These are phyloP conservation scores for Lactarius indigo DNA, from an alignment of 768 basidiomycete genomes.

Conservation along the genomic window DNA sequence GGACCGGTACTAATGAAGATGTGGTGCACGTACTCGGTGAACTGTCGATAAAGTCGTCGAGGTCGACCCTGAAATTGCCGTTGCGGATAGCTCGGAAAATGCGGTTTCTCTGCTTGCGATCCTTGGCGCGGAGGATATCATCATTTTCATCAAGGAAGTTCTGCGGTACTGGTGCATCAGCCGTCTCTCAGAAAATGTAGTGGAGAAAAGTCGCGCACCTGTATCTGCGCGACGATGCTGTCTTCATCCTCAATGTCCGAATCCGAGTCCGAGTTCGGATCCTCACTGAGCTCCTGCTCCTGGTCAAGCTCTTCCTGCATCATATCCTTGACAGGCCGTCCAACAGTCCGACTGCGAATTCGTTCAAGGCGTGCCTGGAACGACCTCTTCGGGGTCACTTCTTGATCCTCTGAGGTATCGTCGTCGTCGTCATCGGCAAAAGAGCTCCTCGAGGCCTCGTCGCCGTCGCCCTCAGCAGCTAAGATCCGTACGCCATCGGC, in stretches of 20 bases:
- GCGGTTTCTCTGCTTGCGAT: conserved; percentile 50
- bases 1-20: background rate
- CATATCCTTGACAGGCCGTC: conserved; percentile 23
- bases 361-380: conserved; percentile 38
- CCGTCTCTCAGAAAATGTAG: conserved; percentile 1
- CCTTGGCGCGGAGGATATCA: conserved; percentile 41
- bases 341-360: conserved; percentile 31
- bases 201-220: conserved; percentile 21
- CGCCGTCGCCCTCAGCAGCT: background rate
- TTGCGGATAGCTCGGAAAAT: conserved; percentile 58
- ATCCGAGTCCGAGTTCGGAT: background rate
- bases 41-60: conserved; percentile 30
- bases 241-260: conserved; percentile 31
- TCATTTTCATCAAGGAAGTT: conserved; percentile 51
- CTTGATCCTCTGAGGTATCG: conserved; percentile 36
- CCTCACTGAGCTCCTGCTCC: background rate
- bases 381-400: conserved; percentile 34
- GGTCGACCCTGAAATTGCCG: conserved; percentile 43
- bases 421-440: conserved; percentile 26
- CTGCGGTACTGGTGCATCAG: conserved; percentile 8
- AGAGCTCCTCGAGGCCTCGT: background rate
- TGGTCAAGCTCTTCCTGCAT: conserved; percentile 23
- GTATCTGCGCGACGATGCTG: conserved; percentile 31
- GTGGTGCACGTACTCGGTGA: conserved; percentile 49
- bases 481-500: conserved; percentile 18